Base-by-base conservation (phyloP, 2,329 filamentous ascomycete genomes). In the Fusarium denticulatum region DNA sequence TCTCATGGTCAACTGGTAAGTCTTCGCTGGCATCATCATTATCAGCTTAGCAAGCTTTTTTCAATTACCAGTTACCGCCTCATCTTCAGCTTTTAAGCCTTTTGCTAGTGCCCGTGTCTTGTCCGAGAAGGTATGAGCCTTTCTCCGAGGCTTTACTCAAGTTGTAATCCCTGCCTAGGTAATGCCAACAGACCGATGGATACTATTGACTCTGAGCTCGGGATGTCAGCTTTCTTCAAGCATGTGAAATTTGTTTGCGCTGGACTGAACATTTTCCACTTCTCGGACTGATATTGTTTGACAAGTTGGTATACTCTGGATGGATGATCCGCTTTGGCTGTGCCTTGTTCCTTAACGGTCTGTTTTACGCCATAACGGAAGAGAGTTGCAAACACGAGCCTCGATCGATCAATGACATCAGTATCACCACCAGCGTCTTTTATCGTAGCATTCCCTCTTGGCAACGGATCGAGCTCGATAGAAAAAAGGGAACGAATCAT, bases 351-450 rank as follows among this genome's bases (percentile, higher is more conserved):
- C 28, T 32, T n/a, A 40, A 50, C 15, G 34, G 15, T 12, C 26
- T 39, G 22, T 39, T 30, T 69, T 34, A 26, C 16, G 40, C 34
- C n/a, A 24, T 47, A 32, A 47, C 34, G 43, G 24, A 65, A 13
- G 57, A 43, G 24, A 39, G n/a, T 50, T 64, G 32, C 42, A 37
- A 53, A 58, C 50, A 53, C 43, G 22, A 68, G 50, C 30, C 40
- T 62, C 30, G 37, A 57, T 55, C 34, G 32, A 72, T 56, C 59
- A 55, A 74, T 69, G 63, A 69, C 71, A 73, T 74, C 67, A 74
- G 58, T 28, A 60, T 43, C 58, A 49, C 42, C 46, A 68, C 55
- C 20, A 58, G 36, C 18, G 28, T 57, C 32, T 50, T 47, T 18
- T 52, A 45, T 39, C 32, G 14, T 40, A 34, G 22, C 34, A 30